These are phyloP conservation scores for Corylus americana DNA, from an alignment of 306 rosid genomes.

Conservation along the genomic window DNA sequence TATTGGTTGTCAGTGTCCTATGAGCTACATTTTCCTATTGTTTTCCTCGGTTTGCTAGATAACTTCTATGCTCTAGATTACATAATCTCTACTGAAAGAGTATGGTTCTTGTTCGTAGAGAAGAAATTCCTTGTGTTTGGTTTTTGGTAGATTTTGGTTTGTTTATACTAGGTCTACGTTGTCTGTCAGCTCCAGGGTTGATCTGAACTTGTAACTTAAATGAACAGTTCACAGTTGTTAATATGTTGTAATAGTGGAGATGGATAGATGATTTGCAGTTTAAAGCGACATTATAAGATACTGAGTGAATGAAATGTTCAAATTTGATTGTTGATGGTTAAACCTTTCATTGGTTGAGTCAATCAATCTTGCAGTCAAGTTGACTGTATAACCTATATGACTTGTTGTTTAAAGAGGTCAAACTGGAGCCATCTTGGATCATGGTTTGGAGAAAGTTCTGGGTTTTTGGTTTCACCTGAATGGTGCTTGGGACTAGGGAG, in stretches of 20 bases:
- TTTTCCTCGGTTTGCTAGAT: neutral
- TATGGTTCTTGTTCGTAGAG: too few species aligned
- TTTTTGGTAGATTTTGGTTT: neutral
- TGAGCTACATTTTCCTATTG: neutral
- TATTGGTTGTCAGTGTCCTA: neutral
- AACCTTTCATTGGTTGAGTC: neutral
- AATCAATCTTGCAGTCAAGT: neutral
- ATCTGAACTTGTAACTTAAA: neutral
- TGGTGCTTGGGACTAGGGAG: neutral
- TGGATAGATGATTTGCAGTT: neutral
- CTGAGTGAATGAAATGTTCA: neutral
- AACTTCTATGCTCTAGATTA: neutral
- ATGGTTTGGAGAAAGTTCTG: neutral
- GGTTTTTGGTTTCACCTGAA: neutral
- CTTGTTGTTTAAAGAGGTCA: neutral
- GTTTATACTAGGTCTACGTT: neutral
- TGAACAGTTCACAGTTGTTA: neutral
- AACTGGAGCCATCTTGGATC: neutral
- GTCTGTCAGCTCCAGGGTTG: neutral
- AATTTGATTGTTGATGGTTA: neutral
- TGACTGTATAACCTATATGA: neutral
- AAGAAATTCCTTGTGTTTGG: neutral
- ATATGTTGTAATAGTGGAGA: neutral
- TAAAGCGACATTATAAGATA: neutral
- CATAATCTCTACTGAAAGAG: too few species aligned